These are phyloP conservation scores for Discostella pseudostelligera DNA, from an alignment of 108 stramenopile genomes.

Conservation along the genomic window DNA sequence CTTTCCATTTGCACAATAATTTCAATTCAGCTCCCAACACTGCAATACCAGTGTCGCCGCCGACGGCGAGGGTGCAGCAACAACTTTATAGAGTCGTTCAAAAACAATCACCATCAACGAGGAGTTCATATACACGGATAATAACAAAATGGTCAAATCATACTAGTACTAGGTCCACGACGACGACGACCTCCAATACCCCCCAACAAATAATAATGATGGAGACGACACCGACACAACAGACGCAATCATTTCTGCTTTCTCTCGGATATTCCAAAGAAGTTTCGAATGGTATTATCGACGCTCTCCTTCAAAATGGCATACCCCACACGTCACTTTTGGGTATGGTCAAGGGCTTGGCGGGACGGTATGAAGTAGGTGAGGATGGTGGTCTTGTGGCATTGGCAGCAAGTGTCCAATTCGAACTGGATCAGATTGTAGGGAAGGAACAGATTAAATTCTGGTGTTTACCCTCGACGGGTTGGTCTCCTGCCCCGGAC, in stretches of 20 bases:
- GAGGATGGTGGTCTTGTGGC: constrained; percentile 64
- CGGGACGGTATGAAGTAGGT: constrained; percentile 65
- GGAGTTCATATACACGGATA: no score
- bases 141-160: no score
- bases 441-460: constrained; percentile 42
- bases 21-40: no score
- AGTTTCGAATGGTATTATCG: constrained; percentile 37
- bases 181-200: neutral
- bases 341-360: constrained; percentile 41
- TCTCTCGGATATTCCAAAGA: constrained; percentile 25
- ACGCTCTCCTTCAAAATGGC: constrained; percentile 39
- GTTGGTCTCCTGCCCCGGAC: constrained; percentile 43
- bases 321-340: constrained; percentile 36
- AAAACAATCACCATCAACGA: no score
- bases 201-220: neutral
- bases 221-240: constrained; percentile 10
- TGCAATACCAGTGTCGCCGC: no score
- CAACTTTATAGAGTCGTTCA: no score
- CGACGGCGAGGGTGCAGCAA: no score
- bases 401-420: constrained; percentile 49
- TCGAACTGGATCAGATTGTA: constrained; percentile 26
- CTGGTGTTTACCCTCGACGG: constrained; percentile 49
- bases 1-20: no score
- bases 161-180: neutral
- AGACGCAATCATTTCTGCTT: constrained; percentile 23